Conservation (phyloP, 2,329 filamentous ascomycete species). For the Calonectria pseudoreteaudii region DNA sequence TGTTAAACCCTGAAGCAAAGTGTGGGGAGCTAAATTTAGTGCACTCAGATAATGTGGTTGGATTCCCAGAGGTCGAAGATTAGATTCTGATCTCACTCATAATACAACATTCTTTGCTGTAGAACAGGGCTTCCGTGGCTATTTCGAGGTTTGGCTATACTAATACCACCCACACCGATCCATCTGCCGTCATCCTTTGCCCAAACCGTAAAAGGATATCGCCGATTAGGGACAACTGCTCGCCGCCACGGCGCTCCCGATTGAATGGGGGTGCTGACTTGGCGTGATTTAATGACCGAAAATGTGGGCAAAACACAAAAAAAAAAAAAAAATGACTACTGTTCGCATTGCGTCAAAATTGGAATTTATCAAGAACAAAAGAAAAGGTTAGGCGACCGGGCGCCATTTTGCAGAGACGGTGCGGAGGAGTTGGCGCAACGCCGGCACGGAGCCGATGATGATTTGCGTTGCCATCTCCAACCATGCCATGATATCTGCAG, state of each 20-base stretch:
- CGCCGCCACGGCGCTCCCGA: background rate
- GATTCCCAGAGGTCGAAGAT: no score
- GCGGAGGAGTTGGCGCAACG: background rate
- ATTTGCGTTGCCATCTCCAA: slow-evolving; percentile 3
- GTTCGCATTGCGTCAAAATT: no score
- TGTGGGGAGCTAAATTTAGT: background rate
- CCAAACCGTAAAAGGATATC: background rate
- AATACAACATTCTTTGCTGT: background rate
- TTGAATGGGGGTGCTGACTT: no score
- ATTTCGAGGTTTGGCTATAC: background rate
- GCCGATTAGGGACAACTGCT: background rate
- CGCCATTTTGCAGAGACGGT: background rate
- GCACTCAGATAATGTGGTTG: background rate
- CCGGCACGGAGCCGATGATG: background rate
- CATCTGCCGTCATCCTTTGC: background rate
- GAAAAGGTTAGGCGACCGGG: background rate
- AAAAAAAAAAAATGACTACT: no score
- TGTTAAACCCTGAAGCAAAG: background rate
- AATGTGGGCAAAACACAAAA: no score
- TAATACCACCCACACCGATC: background rate
- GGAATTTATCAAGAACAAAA: background rate
- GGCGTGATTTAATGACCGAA: background rate
- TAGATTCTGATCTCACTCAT: background rate
- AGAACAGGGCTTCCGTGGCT: background rate
- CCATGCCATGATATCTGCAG: background rate